Evolutionary conservation across 352 stramenopile species (phyloP).

Genomic region (Elongisporangium prolatum): DNA sequence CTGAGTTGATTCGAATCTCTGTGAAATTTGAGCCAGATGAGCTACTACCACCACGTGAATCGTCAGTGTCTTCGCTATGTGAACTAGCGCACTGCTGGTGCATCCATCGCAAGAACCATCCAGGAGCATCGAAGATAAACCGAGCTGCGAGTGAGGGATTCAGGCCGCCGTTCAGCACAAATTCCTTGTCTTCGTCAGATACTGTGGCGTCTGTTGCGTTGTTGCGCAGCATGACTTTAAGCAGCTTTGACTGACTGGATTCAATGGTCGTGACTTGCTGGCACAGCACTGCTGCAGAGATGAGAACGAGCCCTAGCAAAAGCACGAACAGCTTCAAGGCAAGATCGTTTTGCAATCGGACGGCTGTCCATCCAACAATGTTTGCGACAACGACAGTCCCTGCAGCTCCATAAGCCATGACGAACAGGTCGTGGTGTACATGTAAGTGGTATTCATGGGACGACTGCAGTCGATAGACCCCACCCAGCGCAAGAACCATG

Average conservation of each 20-base stretch:
- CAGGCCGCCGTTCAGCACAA: constrained; percentile 35
- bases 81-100: constrained; percentile 14
- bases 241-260: constrained; percentile 28
- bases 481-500: constrained; percentile 9
- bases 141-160: constrained; percentile 38
- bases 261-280: constrained; percentile 23
- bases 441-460: constrained; percentile 1
- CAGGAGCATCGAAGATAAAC: constrained; percentile 42
- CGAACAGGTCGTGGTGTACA: constrained; percentile 5
- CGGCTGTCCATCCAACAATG: constrained; percentile 14
- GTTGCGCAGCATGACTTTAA: background rate
- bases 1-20: background rate
- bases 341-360: constrained; percentile 12
- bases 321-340: constrained; percentile 14
- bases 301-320: constrained; percentile 6
- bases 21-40: background rate
- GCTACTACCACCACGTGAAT: background rate
- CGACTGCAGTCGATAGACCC: constrained; percentile 9
- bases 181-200: constrained; percentile 3
- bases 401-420: constrained; percentile 1
- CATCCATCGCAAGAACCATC: constrained; percentile 40
- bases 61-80: background rate
- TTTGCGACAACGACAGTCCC: constrained; percentile 12
- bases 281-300: constrained; percentile 10
- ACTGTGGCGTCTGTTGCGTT: constrained; percentile 12